phyloP scores from a whole-genome alignment of 164 flowering plant species.

The Vitis vinifera region DNA sequence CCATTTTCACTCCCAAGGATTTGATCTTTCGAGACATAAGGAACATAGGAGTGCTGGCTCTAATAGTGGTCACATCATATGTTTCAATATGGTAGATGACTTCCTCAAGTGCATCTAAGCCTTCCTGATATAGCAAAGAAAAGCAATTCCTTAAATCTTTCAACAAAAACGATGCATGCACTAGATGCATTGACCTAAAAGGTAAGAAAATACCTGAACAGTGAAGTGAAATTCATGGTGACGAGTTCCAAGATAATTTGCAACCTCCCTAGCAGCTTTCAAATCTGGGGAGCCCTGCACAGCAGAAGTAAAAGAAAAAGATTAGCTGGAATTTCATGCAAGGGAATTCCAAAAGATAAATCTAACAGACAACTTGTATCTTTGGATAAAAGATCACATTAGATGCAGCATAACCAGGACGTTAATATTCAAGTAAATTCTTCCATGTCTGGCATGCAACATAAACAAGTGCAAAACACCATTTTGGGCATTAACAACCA shows the following conservation, averaged over 20 bases:
- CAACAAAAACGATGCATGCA: not conserved
- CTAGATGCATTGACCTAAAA: not conserved
- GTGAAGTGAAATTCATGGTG: constrained; percentile 95
- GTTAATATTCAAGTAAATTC: not conserved
- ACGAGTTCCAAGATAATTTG: constrained; percentile 80
- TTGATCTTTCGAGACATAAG: constrained; percentile 95
- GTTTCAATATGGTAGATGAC: constrained; percentile 94
- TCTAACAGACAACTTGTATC: not conserved
- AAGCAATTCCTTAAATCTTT: not conserved
- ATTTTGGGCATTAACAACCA: constrained; percentile 3
- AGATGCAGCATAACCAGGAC: not conserved
- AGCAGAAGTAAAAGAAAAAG: not conserved
- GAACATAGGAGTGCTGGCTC: constrained; percentile 99
- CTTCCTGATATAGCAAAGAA: constrained; percentile 59
- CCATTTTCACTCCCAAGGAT: constrained; percentile 96
- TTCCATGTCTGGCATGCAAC: not conserved
- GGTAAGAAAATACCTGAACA: constrained; percentile 59
- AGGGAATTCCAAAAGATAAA: not conserved
- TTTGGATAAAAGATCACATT: not conserved
- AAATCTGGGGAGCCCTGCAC: constrained; percentile 95
- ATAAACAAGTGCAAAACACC: not conserved
- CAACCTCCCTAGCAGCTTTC: constrained; percentile 90
- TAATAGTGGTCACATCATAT: constrained; percentile 93
- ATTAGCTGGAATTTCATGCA: too few relatives aligned
- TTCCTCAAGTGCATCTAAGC: constrained; percentile 92